Percentiles rank a stretch among this genome's conserved stretches.
phyloP scores from a whole-genome alignment of 495 filamentous ascomycete species.

The Penicillium paradoxum region DNA sequence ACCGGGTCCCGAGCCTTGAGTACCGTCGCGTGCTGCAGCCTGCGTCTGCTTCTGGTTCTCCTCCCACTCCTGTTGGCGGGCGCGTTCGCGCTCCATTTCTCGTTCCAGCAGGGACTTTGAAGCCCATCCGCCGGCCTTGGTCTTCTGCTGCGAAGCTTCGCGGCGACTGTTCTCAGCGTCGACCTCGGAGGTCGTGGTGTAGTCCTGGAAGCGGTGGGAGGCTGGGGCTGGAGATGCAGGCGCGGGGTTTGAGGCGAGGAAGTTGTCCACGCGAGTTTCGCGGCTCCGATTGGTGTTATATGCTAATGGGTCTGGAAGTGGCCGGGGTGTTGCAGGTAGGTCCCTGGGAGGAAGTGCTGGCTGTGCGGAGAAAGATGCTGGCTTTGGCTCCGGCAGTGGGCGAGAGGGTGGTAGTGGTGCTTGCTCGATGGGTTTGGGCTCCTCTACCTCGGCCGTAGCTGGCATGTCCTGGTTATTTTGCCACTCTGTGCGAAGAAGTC shows the following conservation, averaged over 20 bases:
- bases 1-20: slow-evolving; percentile 50
- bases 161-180: slow-evolving; percentile 67
- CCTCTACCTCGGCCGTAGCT: slow-evolving; percentile 16
- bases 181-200: slow-evolving; percentile 59
- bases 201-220: slow-evolving; percentile 45
- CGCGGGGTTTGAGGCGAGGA: slow-evolving; percentile 48
- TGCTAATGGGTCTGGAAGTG: slow-evolving; percentile 28
- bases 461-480: slow-evolving; percentile 43
- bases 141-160: slow-evolving; percentile 57
- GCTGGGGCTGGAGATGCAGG: slow-evolving; percentile 34
- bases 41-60: slow-evolving; percentile 73
- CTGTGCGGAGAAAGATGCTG: slow-evolving; percentile 7
- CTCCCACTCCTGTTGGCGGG: slow-evolving; percentile 93
- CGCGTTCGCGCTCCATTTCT: slow-evolving; percentile 93
- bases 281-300: slow-evolving; percentile 23
- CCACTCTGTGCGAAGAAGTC: slow-evolving; percentile 69
- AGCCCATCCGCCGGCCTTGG: slow-evolving; percentile 70
- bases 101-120: slow-evolving; percentile 81
- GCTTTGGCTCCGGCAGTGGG: slow-evolving; percentile 34
- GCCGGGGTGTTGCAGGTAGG: slow-evolving; percentile 25
- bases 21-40: slow-evolving; percentile 45
- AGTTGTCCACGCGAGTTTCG: slow-evolving; percentile 42
- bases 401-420: slow-evolving; percentile 35
- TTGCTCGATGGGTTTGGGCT: slow-evolving; percentile 19
- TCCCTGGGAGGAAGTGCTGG: slow-evolving; percentile 17